These are phyloP conservation scores for Malbranchea zuffiana DNA, from an alignment of 2,329 filamentous ascomycete genomes.

Conservation along the genomic window DNA sequence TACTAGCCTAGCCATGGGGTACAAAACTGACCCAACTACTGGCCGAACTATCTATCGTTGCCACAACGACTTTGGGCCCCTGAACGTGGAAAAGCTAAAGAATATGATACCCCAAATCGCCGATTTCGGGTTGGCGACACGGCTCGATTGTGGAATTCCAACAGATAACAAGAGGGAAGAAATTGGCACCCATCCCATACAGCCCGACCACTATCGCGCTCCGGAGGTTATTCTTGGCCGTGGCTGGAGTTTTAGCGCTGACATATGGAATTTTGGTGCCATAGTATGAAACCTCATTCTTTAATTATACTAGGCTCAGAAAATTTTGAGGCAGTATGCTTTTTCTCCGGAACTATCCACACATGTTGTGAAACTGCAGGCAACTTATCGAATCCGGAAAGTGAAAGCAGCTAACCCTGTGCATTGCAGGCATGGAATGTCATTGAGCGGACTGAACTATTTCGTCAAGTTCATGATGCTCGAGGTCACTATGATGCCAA, in stretches of 20 bases:
- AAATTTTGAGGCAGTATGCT: background rate
- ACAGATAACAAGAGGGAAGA: conserved; percentile 7
- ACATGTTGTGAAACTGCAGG: background rate
- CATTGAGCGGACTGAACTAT: conserved; percentile 18
- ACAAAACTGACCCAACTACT: conserved; percentile 14
- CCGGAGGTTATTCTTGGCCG: conserved; percentile 33
- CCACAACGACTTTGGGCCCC: conserved; percentile 18
- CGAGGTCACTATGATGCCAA: conserved; percentile 28
- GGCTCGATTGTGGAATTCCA: conserved; percentile 21
- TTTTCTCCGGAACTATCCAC: background rate
- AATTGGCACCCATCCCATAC: conserved; percentile 21
- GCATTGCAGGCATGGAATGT: conserved; percentile 19
- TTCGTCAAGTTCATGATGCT: conserved; percentile 25
- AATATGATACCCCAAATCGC: conserved; percentile 15
- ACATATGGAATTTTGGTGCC: conserved; percentile 35
- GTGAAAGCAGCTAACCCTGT: too few relatives aligned
- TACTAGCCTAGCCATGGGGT: conserved; percentile 10
- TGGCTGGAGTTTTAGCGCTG: conserved; percentile 29
- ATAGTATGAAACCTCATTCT: conserved; percentile 22
- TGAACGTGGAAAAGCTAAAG: conserved; percentile 12
- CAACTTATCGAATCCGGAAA: too few relatives aligned
- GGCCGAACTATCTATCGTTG: conserved; percentile 18
- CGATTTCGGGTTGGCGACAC: conserved; percentile 16
- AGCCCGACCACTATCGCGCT: conserved; percentile 35
- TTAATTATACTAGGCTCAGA: too few relatives aligned